Evolutionary conservation across 75 land plant species (phyloP).

Genomic region (Picea glauca): DNA sequence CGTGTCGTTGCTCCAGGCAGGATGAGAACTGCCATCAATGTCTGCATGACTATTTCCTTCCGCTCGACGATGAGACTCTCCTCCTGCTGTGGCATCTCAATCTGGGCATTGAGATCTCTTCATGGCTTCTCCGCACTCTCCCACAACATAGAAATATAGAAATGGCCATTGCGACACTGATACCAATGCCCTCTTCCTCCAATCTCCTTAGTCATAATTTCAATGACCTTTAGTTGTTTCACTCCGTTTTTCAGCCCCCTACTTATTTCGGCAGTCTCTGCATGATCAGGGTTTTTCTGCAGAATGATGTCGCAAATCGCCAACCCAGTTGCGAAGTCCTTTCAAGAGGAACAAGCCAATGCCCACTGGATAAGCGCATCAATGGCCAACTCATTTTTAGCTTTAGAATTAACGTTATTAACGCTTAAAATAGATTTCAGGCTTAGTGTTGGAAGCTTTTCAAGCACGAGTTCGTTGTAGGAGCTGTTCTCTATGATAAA

Average conservation of each 20-base stretch:
- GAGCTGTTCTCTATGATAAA: slow-evolving; percentile 15
- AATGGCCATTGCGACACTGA: slow-evolving; percentile 26
- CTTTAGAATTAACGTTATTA: neutral
- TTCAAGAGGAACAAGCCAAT: neutral
- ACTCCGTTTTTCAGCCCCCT: neutral
- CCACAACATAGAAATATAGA: slow-evolving; percentile 21
- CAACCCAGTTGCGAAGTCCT: slow-evolving; percentile 5
- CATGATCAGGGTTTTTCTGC: slow-evolving; percentile 6
- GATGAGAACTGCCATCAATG: slow-evolving; percentile 14
- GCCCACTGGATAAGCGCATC: slow-evolving; percentile 17
- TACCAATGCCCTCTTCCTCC: slow-evolving; percentile 20
- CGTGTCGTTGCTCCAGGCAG: slow-evolving; percentile 7
- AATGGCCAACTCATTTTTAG: slow-evolving; percentile 12
- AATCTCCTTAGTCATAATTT: slow-evolving; percentile 6
- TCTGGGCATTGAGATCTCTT: slow-evolving; percentile 25
- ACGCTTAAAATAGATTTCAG: neutral
- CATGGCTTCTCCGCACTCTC: slow-evolving; percentile 27
- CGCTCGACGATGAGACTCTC: slow-evolving; percentile 13
- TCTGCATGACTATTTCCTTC: slow-evolving; percentile 19
- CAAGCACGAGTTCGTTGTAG: neutral
- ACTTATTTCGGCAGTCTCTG: slow-evolving; percentile 7
- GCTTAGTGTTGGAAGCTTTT: neutral
- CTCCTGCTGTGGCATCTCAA: slow-evolving; percentile 17
- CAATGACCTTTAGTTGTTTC: slow-evolving; percentile 1
- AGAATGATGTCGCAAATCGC: slow-evolving; percentile 19